Evolutionary conservation across 768 basidiomycete species (phyloP), one percentile per base, ranked within the genome.

Genomic region (Xanthoconium purpureum): DNA sequence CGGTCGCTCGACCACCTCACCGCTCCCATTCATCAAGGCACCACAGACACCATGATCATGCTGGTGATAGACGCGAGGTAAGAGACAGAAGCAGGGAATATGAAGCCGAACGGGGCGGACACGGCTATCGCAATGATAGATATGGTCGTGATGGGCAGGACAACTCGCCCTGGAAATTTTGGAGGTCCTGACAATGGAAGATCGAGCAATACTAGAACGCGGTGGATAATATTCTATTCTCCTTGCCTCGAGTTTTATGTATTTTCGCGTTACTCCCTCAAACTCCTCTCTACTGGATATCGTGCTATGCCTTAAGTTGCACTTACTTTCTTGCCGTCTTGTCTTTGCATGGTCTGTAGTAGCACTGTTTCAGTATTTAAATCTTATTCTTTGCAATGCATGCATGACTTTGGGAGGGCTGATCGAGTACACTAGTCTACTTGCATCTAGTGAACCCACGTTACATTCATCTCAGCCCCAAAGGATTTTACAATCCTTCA

Each of bases 401-500:
- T 47, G 10, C 24, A 18, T 14, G 24, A 35, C 14, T n/a, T 29
- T 11, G n/a, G 17, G 18, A 55, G 12, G 7, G 50, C 37, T 44
- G 30, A 57, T 38, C 9, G 13, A 47, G n/a, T 36, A 49, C 53
- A 14, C 2, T 45, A 46, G 28, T 40, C 35, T 43, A 15, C 43
- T 32, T 29, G 18, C 43, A 38, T 37, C 45, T 47, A 43, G 37
- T n/a, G 30, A 9, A 17, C 45, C 5, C 10, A 39, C 39, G 39
- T 30, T 57, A 47, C 28, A 42, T 47, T 38, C 32, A 17, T 13
- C 6, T 6, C 24, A 44, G 5, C 17, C 10, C 28, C 33, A 6
- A 24, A 47, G 10, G 39, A 3, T 42, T 37, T 69, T 69, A 89
- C 33, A 88, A 64, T 36, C 89, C 87, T 72, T 94, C 91, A 67